Evolutionary conservation across 2,329 filamentous ascomycete genomes (phyloP).

Genomic region (Pestalotiopsis sp.): DNA sequence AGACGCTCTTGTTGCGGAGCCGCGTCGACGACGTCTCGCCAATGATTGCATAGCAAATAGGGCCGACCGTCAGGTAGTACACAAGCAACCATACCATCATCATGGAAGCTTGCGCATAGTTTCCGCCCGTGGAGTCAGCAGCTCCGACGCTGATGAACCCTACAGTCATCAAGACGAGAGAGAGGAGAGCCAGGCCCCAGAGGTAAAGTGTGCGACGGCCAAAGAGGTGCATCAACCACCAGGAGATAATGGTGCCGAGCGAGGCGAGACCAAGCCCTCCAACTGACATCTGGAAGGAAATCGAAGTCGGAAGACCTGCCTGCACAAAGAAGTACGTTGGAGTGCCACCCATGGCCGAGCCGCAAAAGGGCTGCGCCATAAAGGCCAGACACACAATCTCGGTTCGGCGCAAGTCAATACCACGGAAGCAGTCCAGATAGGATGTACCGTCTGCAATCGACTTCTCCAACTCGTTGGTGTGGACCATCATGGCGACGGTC

Average conservation of each 20-base stretch:
- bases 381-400: constrained; percentile 32
- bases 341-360: constrained; percentile 26
- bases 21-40: constrained; percentile 17
- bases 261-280: constrained; percentile 28
- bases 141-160: constrained; percentile 4
- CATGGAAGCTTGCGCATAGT: constrained; percentile 35
- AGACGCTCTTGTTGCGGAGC: constrained; percentile 16
- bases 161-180: constrained; percentile 12
- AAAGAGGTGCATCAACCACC: constrained; percentile 16
- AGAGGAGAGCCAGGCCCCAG: constrained; percentile 14
- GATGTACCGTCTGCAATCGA: constrained; percentile 7
- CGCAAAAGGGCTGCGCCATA: constrained; percentile 25
- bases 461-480: constrained; percentile 15
- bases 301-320: constrained; percentile 22
- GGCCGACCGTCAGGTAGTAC: constrained; percentile 17
- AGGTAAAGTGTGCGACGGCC: constrained; percentile 17
- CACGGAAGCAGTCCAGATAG: constrained; percentile 34
- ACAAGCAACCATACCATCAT: constrained; percentile 14
- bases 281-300: constrained; percentile 27
- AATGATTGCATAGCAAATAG: constrained; percentile 18
- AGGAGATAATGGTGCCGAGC: constrained; percentile 13
- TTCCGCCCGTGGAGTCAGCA: neutral
- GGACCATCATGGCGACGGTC: constrained; percentile 14
- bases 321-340: constrained; percentile 33
- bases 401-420: constrained; percentile 35